phyloP scores from a whole-genome alignment of 2,329 filamentous ascomycete genomes.

The Aspergillus carbonarius region DNA sequence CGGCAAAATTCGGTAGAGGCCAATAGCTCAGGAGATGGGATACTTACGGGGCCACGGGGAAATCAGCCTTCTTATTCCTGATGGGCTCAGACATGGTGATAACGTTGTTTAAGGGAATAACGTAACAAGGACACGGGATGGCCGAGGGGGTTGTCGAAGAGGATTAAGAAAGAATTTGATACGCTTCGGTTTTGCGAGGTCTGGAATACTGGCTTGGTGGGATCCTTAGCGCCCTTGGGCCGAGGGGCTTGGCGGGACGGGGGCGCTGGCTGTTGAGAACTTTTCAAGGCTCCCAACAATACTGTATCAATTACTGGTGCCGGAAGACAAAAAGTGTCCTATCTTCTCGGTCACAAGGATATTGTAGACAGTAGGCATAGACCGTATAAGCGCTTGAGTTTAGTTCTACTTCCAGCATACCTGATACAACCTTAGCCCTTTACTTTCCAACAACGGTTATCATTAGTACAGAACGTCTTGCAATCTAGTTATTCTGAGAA shows the following conservation, averaged over 20 bases:
- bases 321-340: not conserved
- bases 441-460: too few species aligned
- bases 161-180: conserved; percentile 41
- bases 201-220: conserved; percentile 40
- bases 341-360: not conserved
- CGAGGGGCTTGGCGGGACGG: conserved; percentile 43
- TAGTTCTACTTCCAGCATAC: too few species aligned
- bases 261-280: conserved; percentile 32
- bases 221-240: conserved; percentile 43
- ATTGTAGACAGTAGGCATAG: not conserved
- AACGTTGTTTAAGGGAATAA: conserved; percentile 9
- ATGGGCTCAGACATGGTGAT: conserved; percentile 64
- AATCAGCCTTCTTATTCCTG: conserved; percentile 64
- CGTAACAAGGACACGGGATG: conserved; percentile 15
- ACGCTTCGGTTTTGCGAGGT: conserved; percentile 35
- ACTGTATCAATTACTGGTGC: not conserved
- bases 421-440: too few species aligned
- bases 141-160: conserved; percentile 23
- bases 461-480: too few species aligned
- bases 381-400: too few species aligned
- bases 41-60: conserved; percentile 64
- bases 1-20: not conserved
- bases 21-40: conserved; percentile 7
- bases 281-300: conserved; percentile 32
- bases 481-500: too few species aligned